Conservation (phyloP, 305 asterid genomes). For the Galium porrigens region DNA sequence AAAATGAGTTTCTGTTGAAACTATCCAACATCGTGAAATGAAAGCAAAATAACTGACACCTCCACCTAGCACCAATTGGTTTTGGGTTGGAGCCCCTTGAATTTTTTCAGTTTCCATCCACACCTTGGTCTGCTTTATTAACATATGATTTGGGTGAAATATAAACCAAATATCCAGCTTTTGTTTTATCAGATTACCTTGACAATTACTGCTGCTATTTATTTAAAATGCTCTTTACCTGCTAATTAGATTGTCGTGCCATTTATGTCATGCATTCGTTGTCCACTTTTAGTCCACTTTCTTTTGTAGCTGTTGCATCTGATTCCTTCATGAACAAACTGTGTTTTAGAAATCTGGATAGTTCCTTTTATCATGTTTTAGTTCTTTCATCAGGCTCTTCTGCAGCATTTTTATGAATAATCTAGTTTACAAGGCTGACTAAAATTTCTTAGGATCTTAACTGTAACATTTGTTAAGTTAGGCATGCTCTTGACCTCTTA, state of each 20-base stretch:
- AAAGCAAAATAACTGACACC: not conserved
- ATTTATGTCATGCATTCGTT: not conserved
- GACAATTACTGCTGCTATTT: not conserved
- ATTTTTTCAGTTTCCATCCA: not conserved
- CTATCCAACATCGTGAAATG: not conserved
- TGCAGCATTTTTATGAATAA: not conserved
- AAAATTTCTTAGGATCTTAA: not conserved
- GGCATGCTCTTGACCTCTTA: slow-evolving; percentile 1
- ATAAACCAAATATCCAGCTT: not conserved
- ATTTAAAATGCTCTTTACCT: slow-evolving; percentile 2
- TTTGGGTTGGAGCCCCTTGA: not conserved
- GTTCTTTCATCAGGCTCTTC: not conserved
- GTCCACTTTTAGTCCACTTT: not conserved
- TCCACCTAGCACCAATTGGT: not conserved
- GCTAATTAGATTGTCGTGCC: not conserved
- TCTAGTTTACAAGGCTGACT: not conserved
- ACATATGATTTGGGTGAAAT: not conserved
- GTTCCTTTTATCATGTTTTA: not conserved
- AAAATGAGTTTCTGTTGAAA: not conserved
- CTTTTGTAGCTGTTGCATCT: not conserved
- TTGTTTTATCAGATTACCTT: not conserved
- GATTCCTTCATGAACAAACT: not conserved
- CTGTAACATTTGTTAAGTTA: not conserved
- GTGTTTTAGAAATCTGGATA: not conserved
- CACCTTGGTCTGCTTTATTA: not conserved